Percentiles rank a stretch among this genome's conserved stretches.
Evolutionary conservation across 495 filamentous ascomycete genomes (phyloP).

Genomic region (Penicillium cinerascens): DNA sequence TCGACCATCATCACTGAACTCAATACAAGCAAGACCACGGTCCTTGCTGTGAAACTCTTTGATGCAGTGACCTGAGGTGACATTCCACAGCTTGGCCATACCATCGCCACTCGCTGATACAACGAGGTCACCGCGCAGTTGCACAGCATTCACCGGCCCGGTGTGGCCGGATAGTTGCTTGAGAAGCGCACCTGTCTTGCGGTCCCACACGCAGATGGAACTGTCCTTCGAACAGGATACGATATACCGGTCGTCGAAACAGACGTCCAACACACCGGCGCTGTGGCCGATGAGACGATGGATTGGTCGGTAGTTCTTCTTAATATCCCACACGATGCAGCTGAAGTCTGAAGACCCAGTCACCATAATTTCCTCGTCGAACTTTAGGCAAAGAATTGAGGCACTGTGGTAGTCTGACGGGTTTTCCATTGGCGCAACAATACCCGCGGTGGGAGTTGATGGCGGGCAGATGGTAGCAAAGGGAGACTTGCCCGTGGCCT

Average conservation of each 20-base stretch:
- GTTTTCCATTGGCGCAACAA: slow-evolving; percentile 27
- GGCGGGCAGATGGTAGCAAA: slow-evolving; percentile 46
- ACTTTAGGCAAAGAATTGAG: slow-evolving; percentile 92
- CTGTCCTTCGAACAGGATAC: slow-evolving; percentile 95
- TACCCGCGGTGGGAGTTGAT: slow-evolving; percentile 29
- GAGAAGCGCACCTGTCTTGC: slow-evolving; percentile 66
- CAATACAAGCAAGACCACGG: slow-evolving; percentile 89
- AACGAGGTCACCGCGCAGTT: slow-evolving; percentile 84
- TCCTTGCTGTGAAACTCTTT: slow-evolving; percentile 84
- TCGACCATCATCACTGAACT: slow-evolving; percentile 87
- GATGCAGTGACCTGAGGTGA: slow-evolving; percentile 76
- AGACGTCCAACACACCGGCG: slow-evolving; percentile 87
- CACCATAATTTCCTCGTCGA: slow-evolving; percentile 86
- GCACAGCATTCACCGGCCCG: slow-evolving; percentile 93
- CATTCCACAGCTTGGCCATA: slow-evolving; percentile 89
- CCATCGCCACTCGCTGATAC: slow-evolving; percentile 93
- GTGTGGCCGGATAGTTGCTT: slow-evolving; percentile 76
- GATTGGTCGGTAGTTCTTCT: slow-evolving; percentile 70
- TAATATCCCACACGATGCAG: slow-evolving; percentile 88
- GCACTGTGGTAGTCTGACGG: slow-evolving; percentile 64
- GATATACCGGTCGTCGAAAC: slow-evolving; percentile 86
- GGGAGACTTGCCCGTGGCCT: slow-evolving; percentile 39
- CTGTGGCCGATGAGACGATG: slow-evolving; percentile 71
- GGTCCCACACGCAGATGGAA: slow-evolving; percentile 90
- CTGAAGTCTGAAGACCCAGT: slow-evolving; percentile 90